phyloP scores from a whole-genome alignment of 1,284 basidiomycete species.

The Ceratobasidium sp. region DNA sequence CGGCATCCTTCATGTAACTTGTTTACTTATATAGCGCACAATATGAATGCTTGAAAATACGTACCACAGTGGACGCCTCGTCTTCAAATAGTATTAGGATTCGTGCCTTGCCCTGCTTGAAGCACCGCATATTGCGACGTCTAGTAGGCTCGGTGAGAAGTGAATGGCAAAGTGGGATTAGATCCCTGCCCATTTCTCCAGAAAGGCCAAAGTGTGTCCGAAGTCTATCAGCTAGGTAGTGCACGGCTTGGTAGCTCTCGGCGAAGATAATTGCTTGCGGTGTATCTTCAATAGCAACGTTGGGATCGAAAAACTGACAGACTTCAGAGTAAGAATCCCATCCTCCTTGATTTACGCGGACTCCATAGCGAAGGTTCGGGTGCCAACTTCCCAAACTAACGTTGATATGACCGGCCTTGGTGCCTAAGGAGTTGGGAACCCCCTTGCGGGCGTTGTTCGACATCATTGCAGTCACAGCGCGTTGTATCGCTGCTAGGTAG shows the following conservation, averaged over 20 bases:
- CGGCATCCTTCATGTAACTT: not conserved
- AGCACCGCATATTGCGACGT: not conserved
- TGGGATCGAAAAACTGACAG: not conserved
- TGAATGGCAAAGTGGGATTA: not conserved
- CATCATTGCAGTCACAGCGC: too few relatives aligned
- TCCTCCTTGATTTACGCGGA: not conserved
- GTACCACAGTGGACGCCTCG: constrained; percentile 8
- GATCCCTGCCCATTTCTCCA: not conserved
- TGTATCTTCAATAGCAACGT: not conserved
- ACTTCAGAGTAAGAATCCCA: not conserved
- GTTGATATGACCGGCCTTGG: not conserved
- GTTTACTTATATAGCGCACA: not conserved
- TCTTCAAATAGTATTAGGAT: not conserved
- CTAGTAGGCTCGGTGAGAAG: not conserved
- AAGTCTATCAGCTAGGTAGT: not conserved
- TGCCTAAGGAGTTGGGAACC: too few relatives aligned
- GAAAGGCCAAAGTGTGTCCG: not conserved
- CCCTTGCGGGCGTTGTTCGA: too few relatives aligned
- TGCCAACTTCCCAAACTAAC: not conserved
- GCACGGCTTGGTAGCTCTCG: not conserved
- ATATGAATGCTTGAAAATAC: not conserved
- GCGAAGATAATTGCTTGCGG: constrained; percentile 6
- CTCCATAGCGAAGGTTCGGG: not conserved
- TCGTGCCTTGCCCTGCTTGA: not conserved
- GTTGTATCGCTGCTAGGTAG: too few relatives aligned